These are phyloP conservation scores for Bipolaris zeicola DNA, from an alignment of 2,329 filamentous ascomycete species.

Conservation along the genomic window DNA sequence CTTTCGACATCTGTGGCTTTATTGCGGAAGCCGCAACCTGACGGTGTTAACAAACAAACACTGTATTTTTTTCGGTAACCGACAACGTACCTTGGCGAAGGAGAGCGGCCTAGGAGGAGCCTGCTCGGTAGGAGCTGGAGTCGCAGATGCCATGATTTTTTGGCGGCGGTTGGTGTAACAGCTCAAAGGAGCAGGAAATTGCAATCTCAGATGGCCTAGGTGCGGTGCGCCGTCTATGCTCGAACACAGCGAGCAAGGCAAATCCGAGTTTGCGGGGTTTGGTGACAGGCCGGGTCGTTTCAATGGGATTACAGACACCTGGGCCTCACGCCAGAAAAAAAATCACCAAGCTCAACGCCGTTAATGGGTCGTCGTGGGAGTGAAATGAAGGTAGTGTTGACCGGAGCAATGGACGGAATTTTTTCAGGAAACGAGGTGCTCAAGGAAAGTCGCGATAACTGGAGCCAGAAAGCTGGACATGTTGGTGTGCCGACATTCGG, in stretches of 20 bases:
- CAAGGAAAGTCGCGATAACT: constrained; percentile 58
- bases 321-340: constrained; percentile 15
- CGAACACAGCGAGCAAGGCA: constrained; percentile 7
- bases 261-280: background rate
- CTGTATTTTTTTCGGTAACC: background rate
- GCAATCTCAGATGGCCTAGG: constrained; percentile 3
- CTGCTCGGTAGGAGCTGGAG: constrained; percentile 37
- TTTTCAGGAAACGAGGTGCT: constrained; percentile 55
- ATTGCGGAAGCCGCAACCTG: constrained; percentile 51
- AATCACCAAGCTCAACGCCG: constrained; percentile 33
- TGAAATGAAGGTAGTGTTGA: constrained; percentile 38
- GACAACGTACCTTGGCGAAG: constrained; percentile 72
- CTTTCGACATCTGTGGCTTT: constrained; percentile 35
- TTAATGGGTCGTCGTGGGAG: constrained; percentile 28
- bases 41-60: constrained; percentile 19
- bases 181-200: constrained; percentile 19
- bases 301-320: constrained; percentile 3
- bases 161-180: constrained; percentile 4
- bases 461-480: constrained; percentile 56
- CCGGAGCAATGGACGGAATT: constrained; percentile 32
- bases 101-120: constrained; percentile 61
- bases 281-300: constrained; percentile 1
- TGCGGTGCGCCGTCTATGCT: constrained; percentile 8
- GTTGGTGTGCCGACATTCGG: constrained; percentile 55
- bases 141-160: constrained; percentile 41